phyloP scores from a whole-genome alignment of 2,329 filamentous ascomycete genomes.

The Rhynchosporium secalis region DNA sequence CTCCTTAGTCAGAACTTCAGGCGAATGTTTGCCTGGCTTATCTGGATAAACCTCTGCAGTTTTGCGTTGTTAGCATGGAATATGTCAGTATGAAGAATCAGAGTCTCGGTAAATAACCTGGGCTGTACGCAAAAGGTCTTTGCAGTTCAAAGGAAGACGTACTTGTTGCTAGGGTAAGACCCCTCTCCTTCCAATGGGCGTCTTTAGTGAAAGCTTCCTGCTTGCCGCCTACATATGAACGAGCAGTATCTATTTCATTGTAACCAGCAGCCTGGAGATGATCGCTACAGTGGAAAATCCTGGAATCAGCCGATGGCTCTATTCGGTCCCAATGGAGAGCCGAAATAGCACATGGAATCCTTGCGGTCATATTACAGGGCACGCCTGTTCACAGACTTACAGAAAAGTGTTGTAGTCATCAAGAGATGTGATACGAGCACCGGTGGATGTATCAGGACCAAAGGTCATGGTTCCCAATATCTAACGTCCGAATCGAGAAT shows the following conservation, averaged over 20 bases:
- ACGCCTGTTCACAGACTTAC: not conserved
- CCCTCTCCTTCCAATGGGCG: slow-evolving; percentile 76
- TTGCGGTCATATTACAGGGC: not conserved
- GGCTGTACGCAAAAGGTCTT: not conserved
- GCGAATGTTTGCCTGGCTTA: slow-evolving; percentile 59
- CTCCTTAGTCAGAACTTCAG: slow-evolving; percentile 62
- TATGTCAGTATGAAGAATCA: not conserved
- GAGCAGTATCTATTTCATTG: slow-evolving; percentile 82
- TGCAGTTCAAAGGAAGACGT: not conserved
- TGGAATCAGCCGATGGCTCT: not conserved
- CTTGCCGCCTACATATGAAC: slow-evolving; percentile 67
- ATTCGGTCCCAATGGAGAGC: too few species aligned
- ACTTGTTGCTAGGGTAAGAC: slow-evolving; percentile 70
- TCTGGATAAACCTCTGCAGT: slow-evolving; percentile 65
- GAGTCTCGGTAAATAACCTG: not conserved
- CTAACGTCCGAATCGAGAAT: not conserved
- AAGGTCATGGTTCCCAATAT: slow-evolving; percentile 65
- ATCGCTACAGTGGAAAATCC: slow-evolving; percentile 45
- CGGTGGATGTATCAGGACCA: slow-evolving; percentile 60
- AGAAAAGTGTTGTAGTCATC: slow-evolving; percentile 70
- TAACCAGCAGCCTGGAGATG: slow-evolving; percentile 77
- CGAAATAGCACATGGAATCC: too few species aligned
- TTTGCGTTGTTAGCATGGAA: not conserved
- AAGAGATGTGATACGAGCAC: slow-evolving; percentile 69
- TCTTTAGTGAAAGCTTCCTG: slow-evolving; percentile 79